These are phyloP conservation scores for Ganoderma boninense DNA, from an alignment of 1,284 basidiomycete genomes.

Conservation along the genomic window DNA sequence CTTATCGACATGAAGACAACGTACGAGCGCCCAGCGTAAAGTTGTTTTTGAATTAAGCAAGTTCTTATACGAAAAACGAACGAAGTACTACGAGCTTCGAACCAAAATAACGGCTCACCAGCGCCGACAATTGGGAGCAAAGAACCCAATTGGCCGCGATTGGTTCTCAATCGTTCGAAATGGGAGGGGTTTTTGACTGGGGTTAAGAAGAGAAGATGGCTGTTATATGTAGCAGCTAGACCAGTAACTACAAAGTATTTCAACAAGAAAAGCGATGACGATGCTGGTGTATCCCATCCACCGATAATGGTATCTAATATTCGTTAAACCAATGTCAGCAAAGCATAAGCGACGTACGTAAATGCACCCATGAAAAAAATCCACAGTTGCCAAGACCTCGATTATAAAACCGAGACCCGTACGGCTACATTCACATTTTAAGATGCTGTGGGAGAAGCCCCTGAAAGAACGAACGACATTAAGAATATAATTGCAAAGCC, in stretches of 20 bases:
- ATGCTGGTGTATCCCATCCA: not conserved
- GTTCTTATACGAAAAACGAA: too few relatives aligned
- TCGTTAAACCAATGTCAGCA: not conserved
- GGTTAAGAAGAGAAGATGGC: not conserved
- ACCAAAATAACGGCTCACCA: too few relatives aligned
- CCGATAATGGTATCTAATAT: not conserved
- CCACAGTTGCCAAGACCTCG: not conserved
- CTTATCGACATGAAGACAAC: too few relatives aligned
- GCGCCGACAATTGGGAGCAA: too few relatives aligned
- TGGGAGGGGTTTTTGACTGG: too few relatives aligned
- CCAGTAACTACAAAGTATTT: not conserved
- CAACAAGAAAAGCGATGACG: not conserved
- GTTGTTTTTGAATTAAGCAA: too few relatives aligned
- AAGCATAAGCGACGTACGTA: not conserved
- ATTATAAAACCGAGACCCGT: too few relatives aligned
- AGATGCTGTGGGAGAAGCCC: not conserved
- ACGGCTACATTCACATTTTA: not conserved
- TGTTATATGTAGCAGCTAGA: not conserved
- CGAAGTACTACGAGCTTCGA: too few relatives aligned
- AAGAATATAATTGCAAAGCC: constrained; percentile 1
- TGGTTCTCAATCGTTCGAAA: too few relatives aligned
- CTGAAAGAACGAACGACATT: not conserved
- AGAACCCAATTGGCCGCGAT: too few relatives aligned
- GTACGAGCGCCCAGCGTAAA: too few relatives aligned
- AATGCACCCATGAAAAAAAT: not conserved